Conservation (phyloP, 306 rosid species). For the Cucumis melo region DNA sequence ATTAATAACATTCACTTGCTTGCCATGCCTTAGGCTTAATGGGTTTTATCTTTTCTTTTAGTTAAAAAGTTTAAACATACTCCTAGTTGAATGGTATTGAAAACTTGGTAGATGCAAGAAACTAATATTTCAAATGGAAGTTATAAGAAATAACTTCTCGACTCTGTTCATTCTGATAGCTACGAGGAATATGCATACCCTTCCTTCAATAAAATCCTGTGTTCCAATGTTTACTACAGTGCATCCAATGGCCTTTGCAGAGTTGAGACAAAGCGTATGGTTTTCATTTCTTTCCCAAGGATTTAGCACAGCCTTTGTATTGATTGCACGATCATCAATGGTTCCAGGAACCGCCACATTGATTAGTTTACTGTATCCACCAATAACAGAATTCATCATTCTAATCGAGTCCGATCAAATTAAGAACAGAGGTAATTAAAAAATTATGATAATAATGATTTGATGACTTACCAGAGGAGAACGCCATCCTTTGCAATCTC, state of each 20-base stretch:
- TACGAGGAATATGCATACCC: constrained; percentile 45
- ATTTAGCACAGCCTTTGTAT: constrained; percentile 71
- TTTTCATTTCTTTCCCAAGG: constrained; percentile 99
- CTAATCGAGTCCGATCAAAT: not conserved
- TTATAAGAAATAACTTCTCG: not conserved
- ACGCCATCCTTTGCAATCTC: constrained; percentile 91
- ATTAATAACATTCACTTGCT: not conserved
- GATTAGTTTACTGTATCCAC: constrained; percentile 74
- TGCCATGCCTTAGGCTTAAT: not conserved
- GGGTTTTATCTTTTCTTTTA: not conserved
- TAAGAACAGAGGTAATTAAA: not conserved
- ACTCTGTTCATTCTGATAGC: constrained; percentile 1
- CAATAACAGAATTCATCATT: not conserved
- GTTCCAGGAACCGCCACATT: constrained; percentile 95
- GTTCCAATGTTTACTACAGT: constrained; percentile 95
- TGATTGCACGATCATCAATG: constrained; percentile 87
- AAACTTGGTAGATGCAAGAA: not conserved
- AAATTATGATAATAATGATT: not conserved
- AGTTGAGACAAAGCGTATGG: constrained; percentile 93
- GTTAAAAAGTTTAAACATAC: not conserved
- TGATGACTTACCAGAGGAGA: constrained; percentile 56
- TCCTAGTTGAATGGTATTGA: not conserved
- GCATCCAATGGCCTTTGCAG: constrained; percentile 98
- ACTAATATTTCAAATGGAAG: not conserved
- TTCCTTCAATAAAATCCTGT: constrained; percentile 95